Base-by-base conservation (phyloP, 2,329 filamentous ascomycete genomes). In the Fusarium nematophilum region DNA sequence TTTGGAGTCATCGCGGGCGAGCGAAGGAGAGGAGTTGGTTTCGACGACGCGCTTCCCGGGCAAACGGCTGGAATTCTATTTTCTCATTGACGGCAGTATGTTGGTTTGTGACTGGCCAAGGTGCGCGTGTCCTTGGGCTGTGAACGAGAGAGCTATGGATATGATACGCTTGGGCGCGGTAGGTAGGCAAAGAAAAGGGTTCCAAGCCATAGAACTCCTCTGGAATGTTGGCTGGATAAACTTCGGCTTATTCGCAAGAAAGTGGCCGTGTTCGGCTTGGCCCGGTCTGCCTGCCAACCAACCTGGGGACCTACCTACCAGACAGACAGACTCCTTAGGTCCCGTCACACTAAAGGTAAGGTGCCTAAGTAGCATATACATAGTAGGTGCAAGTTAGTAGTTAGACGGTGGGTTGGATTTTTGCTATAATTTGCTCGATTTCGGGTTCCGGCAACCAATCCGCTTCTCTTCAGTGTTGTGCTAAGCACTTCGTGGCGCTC, bases 1-100 rank as follows among this genome's bases (percentile, higher is more conserved):
- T 80, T 80, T 36, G 73, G 73, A n/a, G 73, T 71, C 70, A 70
- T 74, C 27, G 36, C 46, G 39, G 21, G 57, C 26, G 17, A 30
- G 34, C n/a, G 38, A 21, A 21, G 40, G 18, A 27, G 31, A 25
- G 25, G 34, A 23, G 9, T 26, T 23, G 18, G 18, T 36, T 17
- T 33, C 27, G 39, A 43, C 34, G 43, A 39, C 36, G 38, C 48
- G 47, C 27, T 52, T 27, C 7, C 38, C 25, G 15, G 26, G 15
- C 26, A 25, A 26, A 8, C n/a, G 15, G 17, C 9, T 51, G 7
- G 5, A 10, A 23, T 27, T 21, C n/a, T 62, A 52, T 18, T 27
- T 21, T 33, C 43, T 42, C 50, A 60, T 56, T 30, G 39, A 36
- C 10, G 15, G 21, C n/a, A 17, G 15, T 18, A 23, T 31, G 36